A percentile compares a stretch with the other conserved stretches of the same genome.
These are phyloP conservation scores for Pontederia paniculata DNA, from an alignment of 176 grass and related monocot genomes.

Conservation along the genomic window DNA sequence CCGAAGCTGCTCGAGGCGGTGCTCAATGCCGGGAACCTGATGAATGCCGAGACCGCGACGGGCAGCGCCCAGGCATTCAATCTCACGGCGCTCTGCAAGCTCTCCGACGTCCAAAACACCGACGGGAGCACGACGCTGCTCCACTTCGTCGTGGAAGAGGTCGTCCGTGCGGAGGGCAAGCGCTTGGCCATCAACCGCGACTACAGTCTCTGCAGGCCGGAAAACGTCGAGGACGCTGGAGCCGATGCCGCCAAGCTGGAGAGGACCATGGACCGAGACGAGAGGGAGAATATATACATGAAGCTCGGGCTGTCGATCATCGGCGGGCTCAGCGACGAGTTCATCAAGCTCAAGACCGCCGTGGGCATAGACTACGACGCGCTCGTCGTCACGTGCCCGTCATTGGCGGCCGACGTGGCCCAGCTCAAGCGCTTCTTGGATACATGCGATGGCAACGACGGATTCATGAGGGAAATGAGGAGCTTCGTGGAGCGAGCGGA, in stretches of 20 bases:
- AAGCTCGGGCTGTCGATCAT: slow-evolving; percentile 68
- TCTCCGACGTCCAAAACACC: slow-evolving; percentile 80
- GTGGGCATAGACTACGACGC: slow-evolving; percentile 51
- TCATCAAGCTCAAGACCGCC: slow-evolving; percentile 61
- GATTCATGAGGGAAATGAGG: slow-evolving; percentile 52
- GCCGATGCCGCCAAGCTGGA: slow-evolving; percentile 23
- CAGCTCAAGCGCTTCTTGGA: slow-evolving; percentile 63
- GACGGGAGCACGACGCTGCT: slow-evolving; percentile 69
- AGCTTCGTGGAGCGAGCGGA: slow-evolving; percentile 51
- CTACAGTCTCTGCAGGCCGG: slow-evolving; percentile 47
- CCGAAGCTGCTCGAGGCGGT: slow-evolving; percentile 75
- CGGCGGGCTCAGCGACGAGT: slow-evolving; percentile 67
- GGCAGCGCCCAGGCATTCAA: slow-evolving; percentile 2
- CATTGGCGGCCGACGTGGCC: slow-evolving; percentile 25
- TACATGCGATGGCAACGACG: slow-evolving; percentile 32
- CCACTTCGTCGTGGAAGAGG: slow-evolving; percentile 80
- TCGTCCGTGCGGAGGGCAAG: slow-evolving; percentile 76
- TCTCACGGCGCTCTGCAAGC: slow-evolving; percentile 35
- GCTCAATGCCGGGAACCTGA: slow-evolving; percentile 25
- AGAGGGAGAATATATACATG: slow-evolving; percentile 75
- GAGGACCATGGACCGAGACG: slow-evolving; percentile 12
- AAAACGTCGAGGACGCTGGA: no score
- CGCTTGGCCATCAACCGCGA: slow-evolving; percentile 55
- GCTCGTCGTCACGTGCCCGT: slow-evolving; percentile 32
- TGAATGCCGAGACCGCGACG: slow-evolving; percentile 35